Percentiles rank a stretch among this genome's conserved stretches.
Conservation (phyloP, 2,329 filamentous ascomycete species). For the Knoxdaviesia proteae region DNA sequence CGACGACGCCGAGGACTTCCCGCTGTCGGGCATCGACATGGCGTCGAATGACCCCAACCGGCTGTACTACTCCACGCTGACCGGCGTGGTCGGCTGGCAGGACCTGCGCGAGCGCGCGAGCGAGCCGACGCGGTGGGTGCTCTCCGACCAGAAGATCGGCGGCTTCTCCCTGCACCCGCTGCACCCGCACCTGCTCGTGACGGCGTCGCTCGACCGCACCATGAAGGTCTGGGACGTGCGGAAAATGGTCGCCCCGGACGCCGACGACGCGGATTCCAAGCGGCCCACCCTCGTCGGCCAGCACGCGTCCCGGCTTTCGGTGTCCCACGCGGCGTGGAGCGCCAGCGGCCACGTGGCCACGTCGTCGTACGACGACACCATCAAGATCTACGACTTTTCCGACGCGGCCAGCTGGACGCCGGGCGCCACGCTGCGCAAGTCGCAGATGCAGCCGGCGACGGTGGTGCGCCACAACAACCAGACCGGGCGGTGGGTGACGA, state of each 20-base stretch:
- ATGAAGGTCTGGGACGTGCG: conserved; percentile 85
- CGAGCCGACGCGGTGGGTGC: conserved; percentile 39
- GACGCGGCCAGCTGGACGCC: conserved; percentile 36
- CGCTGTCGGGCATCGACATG: conserved; percentile 72
- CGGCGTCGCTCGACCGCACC: conserved; percentile 73
- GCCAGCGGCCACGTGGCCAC: conserved; percentile 71
- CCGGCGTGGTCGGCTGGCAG: conserved; percentile 61
- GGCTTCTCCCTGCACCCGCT: conserved; percentile 72
- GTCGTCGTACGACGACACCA: conserved; percentile 80
- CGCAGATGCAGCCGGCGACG: conserved; percentile 46
- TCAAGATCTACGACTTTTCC: conserved; percentile 76
- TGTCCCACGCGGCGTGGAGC: conserved; percentile 86
- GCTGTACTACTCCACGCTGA: conserved; percentile 72
- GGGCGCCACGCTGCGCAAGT: conserved; percentile 33
- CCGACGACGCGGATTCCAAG: conserved; percentile 29
- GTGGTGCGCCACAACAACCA: conserved; percentile 80
- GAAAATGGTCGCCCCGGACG: conserved; percentile 46
- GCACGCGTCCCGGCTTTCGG: conserved; percentile 63
- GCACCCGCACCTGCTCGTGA: conserved; percentile 65
- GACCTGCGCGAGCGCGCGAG: conserved; percentile 45
- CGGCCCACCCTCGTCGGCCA: conserved; percentile 53
- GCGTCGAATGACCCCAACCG: conserved; percentile 46
- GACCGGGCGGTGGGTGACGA: conserved; percentile 85
- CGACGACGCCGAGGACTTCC: conserved; percentile 48
- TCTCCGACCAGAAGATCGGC: conserved; percentile 87